These are phyloP conservation scores for Cyclotella kingstonii DNA, from an alignment of 108 stramenopile genomes.

Conservation along the genomic window DNA sequence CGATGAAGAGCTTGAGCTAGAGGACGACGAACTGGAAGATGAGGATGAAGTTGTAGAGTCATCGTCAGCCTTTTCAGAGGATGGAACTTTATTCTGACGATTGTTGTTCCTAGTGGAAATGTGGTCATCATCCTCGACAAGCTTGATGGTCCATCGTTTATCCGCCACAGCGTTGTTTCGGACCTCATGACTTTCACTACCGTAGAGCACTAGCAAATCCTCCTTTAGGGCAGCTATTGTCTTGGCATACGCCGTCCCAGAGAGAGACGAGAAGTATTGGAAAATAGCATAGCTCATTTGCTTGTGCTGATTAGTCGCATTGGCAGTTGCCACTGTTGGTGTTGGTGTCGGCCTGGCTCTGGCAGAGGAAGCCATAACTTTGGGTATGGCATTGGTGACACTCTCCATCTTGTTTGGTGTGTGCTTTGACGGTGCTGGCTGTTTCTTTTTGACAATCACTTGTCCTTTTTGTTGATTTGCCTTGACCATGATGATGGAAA, in stretches of 20 bases:
- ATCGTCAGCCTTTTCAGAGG: too few species aligned
- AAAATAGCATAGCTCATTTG: slow-evolving; percentile 44
- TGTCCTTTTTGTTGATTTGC: too few species aligned
- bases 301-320: slow-evolving; percentile 23
- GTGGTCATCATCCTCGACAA: not conserved
- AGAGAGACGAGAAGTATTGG: slow-evolving; percentile 30
- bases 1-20: slow-evolving; percentile 22
- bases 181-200: slow-evolving; percentile 4
- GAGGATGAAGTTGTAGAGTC: slow-evolving; percentile 19
- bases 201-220: slow-evolving; percentile 43
- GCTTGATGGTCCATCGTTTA: not conserved
- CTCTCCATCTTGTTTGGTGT: too few species aligned
- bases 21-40: slow-evolving; percentile 18
- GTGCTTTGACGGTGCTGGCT: too few species aligned
- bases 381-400: too few species aligned
- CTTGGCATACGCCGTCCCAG: slow-evolving; percentile 18
- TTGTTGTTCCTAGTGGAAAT: too few species aligned
- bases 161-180: slow-evolving; percentile 5
- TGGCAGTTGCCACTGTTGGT: too few species aligned
- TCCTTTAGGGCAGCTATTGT: slow-evolving; percentile 27
- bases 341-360: not conserved
- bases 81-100: too few species aligned
- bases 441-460: too few species aligned
- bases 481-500: too few species aligned
- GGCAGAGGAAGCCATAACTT: not conserved